Conservation (phyloP, 179 eudicot genomes). For the Gypsophila paniculata region DNA sequence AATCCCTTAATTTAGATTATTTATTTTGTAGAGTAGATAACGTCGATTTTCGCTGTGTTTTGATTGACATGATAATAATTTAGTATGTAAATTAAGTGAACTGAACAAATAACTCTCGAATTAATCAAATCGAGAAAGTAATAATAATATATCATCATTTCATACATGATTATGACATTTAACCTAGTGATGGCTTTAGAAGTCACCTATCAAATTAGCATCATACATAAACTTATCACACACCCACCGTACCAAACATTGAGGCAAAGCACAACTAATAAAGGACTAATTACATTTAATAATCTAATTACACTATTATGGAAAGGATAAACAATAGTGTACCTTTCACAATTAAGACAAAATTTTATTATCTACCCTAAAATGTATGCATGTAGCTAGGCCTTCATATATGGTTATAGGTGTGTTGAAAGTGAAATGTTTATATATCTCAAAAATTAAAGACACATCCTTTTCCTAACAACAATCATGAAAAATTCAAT, state of each 20-base stretch:
- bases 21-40: no score
- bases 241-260: not conserved
- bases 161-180: slow-evolving; percentile 4
- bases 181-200: not conserved
- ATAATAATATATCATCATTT: not conserved
- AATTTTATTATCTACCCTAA: not conserved
- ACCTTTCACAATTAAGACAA: not conserved
- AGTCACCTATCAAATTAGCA: not conserved
- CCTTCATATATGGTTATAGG: not conserved
- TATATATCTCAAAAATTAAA: not conserved
- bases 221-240: not conserved
- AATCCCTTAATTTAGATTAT: no score
- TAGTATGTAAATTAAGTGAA: no score
- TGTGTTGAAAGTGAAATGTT: not conserved
- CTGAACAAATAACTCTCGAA: no score
- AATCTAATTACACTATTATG: not conserved
- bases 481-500: not conserved
- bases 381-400: not conserved
- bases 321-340: not conserved
- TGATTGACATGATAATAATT: no score
- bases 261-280: slow-evolving; percentile 9
- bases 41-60: no score
- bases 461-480: slow-evolving; percentile 11
- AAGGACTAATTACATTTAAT: not conserved
- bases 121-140: no score